A percentile compares a stretch with the other conserved stretches of the same genome.
phyloP scores from a whole-genome alignment of 179 eudicot genomes.

The Gypsophila paniculata region DNA sequence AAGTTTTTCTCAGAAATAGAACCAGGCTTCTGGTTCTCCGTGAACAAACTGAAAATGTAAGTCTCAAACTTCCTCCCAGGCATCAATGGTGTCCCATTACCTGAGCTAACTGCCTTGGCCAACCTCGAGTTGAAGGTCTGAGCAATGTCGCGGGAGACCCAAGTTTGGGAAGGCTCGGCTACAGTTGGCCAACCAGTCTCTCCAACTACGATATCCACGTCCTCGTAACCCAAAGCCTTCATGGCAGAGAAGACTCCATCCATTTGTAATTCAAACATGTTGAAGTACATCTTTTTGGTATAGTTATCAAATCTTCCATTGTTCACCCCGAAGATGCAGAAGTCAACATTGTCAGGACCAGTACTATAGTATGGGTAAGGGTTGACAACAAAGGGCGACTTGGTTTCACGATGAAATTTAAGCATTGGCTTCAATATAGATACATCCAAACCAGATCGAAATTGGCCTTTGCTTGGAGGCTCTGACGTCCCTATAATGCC shows the following conservation, averaged over 20 bases:
- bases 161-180: slow-evolving; percentile 52
- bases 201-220: slow-evolving; percentile 70
- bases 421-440: slow-evolving; percentile 70
- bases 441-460: slow-evolving; percentile 71
- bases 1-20: slow-evolving; percentile 73
- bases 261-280: slow-evolving; percentile 63
- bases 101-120: slow-evolving; percentile 42
- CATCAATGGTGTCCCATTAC: slow-evolving; percentile 84
- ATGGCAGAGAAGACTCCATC: slow-evolving; percentile 63
- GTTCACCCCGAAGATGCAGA: slow-evolving; percentile 42
- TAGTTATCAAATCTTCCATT: slow-evolving; percentile 39
- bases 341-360: slow-evolving; percentile 36
- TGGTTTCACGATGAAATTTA: slow-evolving; percentile 57
- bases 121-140: slow-evolving; percentile 57
- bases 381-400: slow-evolving; percentile 72
- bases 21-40: slow-evolving; percentile 76
- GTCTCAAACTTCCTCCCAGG: slow-evolving; percentile 71
- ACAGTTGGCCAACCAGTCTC: slow-evolving; percentile 94
- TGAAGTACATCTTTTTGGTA: slow-evolving; percentile 47
- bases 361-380: slow-evolving; percentile 83
- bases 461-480: slow-evolving; percentile 69
- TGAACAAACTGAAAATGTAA: slow-evolving; percentile 64
- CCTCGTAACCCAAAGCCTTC: slow-evolving; percentile 54
- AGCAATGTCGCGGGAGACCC: slow-evolving; percentile 58
- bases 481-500: slow-evolving; percentile 52